Base-by-base conservation (phyloP, 345 rosid species). In the Acer negundo region DNA sequence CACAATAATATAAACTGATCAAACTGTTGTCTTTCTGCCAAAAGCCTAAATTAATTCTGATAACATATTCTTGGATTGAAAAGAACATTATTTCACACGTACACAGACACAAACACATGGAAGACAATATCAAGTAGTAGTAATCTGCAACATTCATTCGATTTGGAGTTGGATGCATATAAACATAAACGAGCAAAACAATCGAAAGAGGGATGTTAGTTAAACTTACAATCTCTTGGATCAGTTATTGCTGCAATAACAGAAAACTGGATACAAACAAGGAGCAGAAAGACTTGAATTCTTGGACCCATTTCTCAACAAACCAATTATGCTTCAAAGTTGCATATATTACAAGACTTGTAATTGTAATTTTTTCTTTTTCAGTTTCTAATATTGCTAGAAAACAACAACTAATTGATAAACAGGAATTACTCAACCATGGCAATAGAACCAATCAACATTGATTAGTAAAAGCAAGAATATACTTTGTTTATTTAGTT, bases 241-340 rank as follows among this genome's bases (percentile, higher is more conserved):
- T 74, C 64, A 15, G 77, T 62, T 55, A 9, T 17, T 13, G 77
- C 77, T 26, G 69, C 77, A 46, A 62, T 47, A 63, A 62, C 44
- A 22, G 64, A 3, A 26, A 74, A 26, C 6, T 62, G 69, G 44
- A 74, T 4, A n/a, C 10, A 74, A 74, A 74, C 59, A 9, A 47
- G 24, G 7, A 73, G 69, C 59, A 62, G 23, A 44, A 74, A 62
- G 10, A 62, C 69, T 19, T 38, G 68, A 26, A 63, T 6, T 46
- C 44, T 62, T 2, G 23, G 15, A 74, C 61, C 69, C 77, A 74
- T 74, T 23, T 44, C 77, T 62, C 44, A 46, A 62, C 59, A 16
- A 44, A 24, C 20, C 19, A 61, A 20, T 10, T 12, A 38, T 7
- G 40, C 42, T 70, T 24, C 56, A 73, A 61, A 73, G 38, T 24